Conservation (phyloP, 2,329 filamentous ascomycete species). For the Cladophialophora psammophila region DNA sequence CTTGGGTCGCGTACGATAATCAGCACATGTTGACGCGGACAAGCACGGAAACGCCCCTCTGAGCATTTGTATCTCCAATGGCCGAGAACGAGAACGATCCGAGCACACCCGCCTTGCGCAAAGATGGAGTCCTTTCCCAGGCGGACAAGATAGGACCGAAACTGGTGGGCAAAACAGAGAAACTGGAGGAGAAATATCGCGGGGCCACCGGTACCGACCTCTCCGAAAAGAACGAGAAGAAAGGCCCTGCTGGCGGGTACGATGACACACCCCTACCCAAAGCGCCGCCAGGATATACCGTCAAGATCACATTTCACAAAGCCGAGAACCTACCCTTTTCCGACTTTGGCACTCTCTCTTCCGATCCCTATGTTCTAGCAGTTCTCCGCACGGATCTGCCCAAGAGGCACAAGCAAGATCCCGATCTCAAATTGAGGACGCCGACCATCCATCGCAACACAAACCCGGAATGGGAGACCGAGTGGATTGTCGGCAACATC, state of each 20-base stretch:
- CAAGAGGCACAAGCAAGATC: constrained; percentile 84
- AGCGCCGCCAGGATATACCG: constrained; percentile 78
- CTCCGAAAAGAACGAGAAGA: constrained; percentile 43
- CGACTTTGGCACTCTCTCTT: constrained; percentile 77
- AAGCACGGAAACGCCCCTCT: neutral
- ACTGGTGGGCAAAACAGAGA: constrained; percentile 50
- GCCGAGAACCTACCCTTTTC: constrained; percentile 82
- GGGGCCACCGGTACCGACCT: constrained; percentile 48
- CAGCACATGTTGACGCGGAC: neutral
- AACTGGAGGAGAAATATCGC: constrained; percentile 48
- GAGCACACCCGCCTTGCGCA: constrained; percentile 35
- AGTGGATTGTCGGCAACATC: constrained; percentile 89
- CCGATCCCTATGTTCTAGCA: constrained; percentile 82
- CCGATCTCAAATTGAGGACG: constrained; percentile 75
- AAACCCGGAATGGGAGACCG: constrained; percentile 80
- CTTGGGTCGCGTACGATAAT: neutral
- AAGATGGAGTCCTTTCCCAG: constrained; percentile 34
- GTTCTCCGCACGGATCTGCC: constrained; percentile 76
- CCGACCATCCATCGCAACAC: constrained; percentile 74
- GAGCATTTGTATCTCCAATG: constrained; percentile 5
- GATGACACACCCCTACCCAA: constrained; percentile 79
- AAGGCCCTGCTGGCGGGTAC: constrained; percentile 74
- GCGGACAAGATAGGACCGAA: constrained; percentile 49
- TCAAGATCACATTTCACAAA: constrained; percentile 83
- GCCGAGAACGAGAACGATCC: constrained; percentile 24